Base-by-base conservation (phyloP, 1,284 basidiomycete genomes). In the Exobasidium rhododendri region DNA sequence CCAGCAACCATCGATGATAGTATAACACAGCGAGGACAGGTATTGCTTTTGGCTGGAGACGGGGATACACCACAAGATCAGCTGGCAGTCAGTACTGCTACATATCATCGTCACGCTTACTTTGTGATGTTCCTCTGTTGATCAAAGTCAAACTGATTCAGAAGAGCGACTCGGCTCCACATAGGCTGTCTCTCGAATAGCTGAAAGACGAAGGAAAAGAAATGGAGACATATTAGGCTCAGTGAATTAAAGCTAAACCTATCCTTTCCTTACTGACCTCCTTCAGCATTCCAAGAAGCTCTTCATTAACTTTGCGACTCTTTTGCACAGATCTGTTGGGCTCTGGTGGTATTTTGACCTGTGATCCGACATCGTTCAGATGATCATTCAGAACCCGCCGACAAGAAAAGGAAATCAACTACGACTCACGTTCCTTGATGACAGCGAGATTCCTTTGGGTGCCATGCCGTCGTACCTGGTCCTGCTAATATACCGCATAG, bases 1-100 rank as follows among this genome's bases (percentile, higher is more conserved):
- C 88, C 90, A 97, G 1, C 93, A 92, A 0, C 94, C 94, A 67
- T 97, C 94, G 64, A 88, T 86, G 77, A 97, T 94, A 1, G 90
- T 88, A 77, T 94, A 98, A 52, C 88, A 78, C 3, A 81, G 71
- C 7, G 81, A 69, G 0, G 84, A 80, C 52, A 84, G 74, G 57
- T 83, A 82, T 1, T 80, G 70, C 67, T 84, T 85, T 59, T 81
- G 71, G 49, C 83, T 67, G 56, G 20, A 28, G 28, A 50, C 28
- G 20, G 28, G 28, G 35, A 40, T 40, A 40, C 35, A 40, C 7
- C 35, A 0, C 5, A 24, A 22, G 4, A 35, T 26, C 5, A 20
- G 45, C 2, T 5, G 7, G n/a, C n/a, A n/a, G n/a, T n/a, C n/a
- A n/a, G 24, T 14, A 31, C 13, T 3, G 30, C 2, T 14, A 26